Evolutionary conservation across 148 eudicot genomes (phyloP), one percentile per base, ranked within the genome.

Genomic region (Rhododendron henanense): DNA sequence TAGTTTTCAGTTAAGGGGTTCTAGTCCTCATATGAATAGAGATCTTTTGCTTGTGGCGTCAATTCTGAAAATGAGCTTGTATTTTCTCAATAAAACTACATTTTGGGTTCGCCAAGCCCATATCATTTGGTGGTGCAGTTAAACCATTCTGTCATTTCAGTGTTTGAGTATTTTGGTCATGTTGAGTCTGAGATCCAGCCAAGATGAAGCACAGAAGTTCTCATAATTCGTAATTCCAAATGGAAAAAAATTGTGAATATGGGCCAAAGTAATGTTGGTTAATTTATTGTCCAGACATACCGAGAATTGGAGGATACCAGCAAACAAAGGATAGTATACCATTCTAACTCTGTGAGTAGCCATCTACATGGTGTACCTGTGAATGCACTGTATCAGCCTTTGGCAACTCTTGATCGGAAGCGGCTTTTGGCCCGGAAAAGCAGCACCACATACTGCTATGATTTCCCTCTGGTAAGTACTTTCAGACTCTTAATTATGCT

Each of bases 371-470:
- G 94, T 14, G 84, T 89, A 81, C 94, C 96, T 39, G 94, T 97
- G 87, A 94, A 89, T 87, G 92, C 91, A 71, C 95, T 74, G 23
- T 95, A 94, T 90, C 93, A 91, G 84, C 93, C 98, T 67, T 81
- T 97, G 84, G 95, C 89, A 83, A 89, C 89, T 86, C 93, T 97
- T 88, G 93, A 95, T 86, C 92, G 92, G 86, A 97, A 93, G 84
- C 95, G 99, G 80, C 94, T 97, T 85, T 85, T 92, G 86, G 98
- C 99, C 89, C 90, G 96, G 90, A 97, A 90, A 91, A 94, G 92
- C 93, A 95, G 87, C 94, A 97, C 99, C 11, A 95, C 99, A 85
- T 97, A 97, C 88, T 97, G 99, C 92, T 95, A 97, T 85, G 99
- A 97, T 90, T 97, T 95, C 89, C 95, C 98, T 47, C 90, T 96